Evolutionary conservation across 1,284 basidiomycete genomes (phyloP), one percentile per base, ranked within the genome.

Genomic region (Vanrija sp.): DNA sequence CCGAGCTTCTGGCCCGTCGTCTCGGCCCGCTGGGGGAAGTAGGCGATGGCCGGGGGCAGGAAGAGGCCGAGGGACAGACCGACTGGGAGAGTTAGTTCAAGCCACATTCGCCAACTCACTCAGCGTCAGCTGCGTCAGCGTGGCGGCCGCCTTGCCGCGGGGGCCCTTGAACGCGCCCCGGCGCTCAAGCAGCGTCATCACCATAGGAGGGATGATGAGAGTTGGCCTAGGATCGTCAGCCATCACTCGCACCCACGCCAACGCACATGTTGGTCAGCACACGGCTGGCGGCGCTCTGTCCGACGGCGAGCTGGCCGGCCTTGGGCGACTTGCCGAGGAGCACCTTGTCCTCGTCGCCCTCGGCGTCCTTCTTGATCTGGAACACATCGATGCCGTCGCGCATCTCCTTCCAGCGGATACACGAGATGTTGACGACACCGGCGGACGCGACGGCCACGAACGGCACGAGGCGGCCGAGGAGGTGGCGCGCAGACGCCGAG

Each of bases 341-440:
- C 19, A 70, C 48, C 58, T 75, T 71, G 48, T 69, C 65, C 47
- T 73, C 72, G 42, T 62, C 42, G 38, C 67, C 68, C 43, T 65
- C 59, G 15, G 53, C 57, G 53, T 66, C 55, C 6, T 60, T 42
- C 1, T 54, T 59, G 21, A 76, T 44, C 42, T 73, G 67, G 68
- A 71, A 82, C 15, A 82, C 74, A 38, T 77, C 74, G 45, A 81
- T 74, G 18, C 81, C 81, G 58, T 82, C 79, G 9, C 77, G 67
- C 72, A 82, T 80, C 69, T 82, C 81, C 63, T 82, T 82, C 80
- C 80, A 82, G 18, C 81, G 65, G 73, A 82, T 82, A 58, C 79
- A 76, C 10, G 76, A 77, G 54, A 81, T 80, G 62, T 81, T 81
- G 58, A 80, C 79, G 39, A 78, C 74, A 38, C 79, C 79, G 8